Conservation (phyloP, 805 yeast species). For the Peterozyma xylosa region DNA sequence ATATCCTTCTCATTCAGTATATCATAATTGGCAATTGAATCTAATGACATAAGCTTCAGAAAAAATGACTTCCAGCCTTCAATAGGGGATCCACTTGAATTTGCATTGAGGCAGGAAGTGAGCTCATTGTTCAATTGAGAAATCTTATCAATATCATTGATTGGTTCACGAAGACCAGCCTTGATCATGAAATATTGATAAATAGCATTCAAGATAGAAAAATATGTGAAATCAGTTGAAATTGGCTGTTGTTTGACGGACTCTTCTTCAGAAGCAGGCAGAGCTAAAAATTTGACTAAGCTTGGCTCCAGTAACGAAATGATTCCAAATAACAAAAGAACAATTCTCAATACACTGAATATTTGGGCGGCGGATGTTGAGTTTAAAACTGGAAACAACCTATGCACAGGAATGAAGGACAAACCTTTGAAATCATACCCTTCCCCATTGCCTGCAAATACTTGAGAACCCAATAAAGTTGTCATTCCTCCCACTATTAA, state of each 20-base stretch:
- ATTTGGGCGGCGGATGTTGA: constrained; percentile 11
- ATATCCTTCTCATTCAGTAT: constrained; percentile 1
- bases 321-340: constrained; percentile 15
- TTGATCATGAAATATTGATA: not conserved
- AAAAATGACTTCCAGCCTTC: constrained; percentile 5
- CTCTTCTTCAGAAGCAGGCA: not conserved
- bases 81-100: not conserved
- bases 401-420: constrained; percentile 15
- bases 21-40: not conserved
- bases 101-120: not conserved
- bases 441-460: constrained; percentile 12
- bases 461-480: constrained; percentile 22
- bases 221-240: not conserved
- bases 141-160: constrained; percentile 1
- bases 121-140: not conserved
- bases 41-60: not conserved
- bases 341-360: constrained; percentile 8
- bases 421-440: constrained; percentile 16
- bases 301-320: constrained; percentile 13
- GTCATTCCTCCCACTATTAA: constrained; percentile 26
- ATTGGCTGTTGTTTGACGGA: not conserved
- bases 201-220: not conserved
- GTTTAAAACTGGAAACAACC: constrained; percentile 16
- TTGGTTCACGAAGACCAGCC: constrained; percentile 1
- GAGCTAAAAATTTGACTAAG: constrained; percentile 1